Evolutionary conservation across 371 early-diverging fungal species (phyloP), one percentile per base, ranked within the genome.

Genomic region (Chytridium lagenaria): DNA sequence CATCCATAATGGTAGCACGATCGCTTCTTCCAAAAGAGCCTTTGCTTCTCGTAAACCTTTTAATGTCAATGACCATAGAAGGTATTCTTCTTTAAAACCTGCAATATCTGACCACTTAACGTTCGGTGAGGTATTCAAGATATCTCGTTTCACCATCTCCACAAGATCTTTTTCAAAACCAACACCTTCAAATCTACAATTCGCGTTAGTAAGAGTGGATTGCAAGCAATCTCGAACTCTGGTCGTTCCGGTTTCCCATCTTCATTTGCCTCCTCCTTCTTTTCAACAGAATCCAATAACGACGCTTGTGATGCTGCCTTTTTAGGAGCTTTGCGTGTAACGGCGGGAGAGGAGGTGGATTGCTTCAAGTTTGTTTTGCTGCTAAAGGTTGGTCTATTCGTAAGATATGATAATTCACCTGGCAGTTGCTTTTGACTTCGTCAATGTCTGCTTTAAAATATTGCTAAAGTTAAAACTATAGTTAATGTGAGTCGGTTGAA

Each of bases 1-100:
- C 87, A 88, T 88, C 87, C 85, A 84, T 23, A 87, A 67, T 0
- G 88, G 88, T 12, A 88, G 71, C 1, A 88, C 88, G 59, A 88
- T 83, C 22, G 88, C 88, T 72, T 88, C 88, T 75, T 85, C 87
- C 26, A 88, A 78, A 31, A 88, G 67, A 16, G 67, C 59, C 68
- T 88, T 88, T 12, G 88, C 86, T 61, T 87, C 87, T 19, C 83
- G 68, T 50, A 88, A 72, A 15, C 86, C 82, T 61, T 34, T 61
- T 2, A 61, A 28, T 10, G 7, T 3, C 23, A 36, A 33, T n/a
- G 30, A 22, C 30, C 19, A 61, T 70, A 33, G 12, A 57, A 23
- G 23, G 26, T 23, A 7, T 38, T n/a, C 23, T 38, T 1, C 12
- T 65, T 22, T 38, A 26, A 59, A 28, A 75, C 84, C 85, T 12